Base-by-base conservation (phyloP, 768 basidiomycete genomes). In the Leccinum incarnatum region DNA sequence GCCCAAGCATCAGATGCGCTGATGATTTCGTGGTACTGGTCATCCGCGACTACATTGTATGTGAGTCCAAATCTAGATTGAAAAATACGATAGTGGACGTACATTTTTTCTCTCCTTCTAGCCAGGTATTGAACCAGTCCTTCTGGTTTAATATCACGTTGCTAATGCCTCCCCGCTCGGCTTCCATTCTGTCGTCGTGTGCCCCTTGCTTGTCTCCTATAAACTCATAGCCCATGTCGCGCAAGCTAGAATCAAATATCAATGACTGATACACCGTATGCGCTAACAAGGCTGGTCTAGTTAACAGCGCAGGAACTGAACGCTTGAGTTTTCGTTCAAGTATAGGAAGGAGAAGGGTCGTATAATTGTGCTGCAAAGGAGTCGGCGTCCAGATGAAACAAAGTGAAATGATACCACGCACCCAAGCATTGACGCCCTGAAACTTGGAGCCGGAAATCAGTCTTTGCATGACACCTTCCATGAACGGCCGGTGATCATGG, bases 181-280 rank as follows among this genome's bases (percentile, higher is more conserved):
- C 55, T 25, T 67, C 67, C 32, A 60, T 65, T 15, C 51, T 67
- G n/a, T 67, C 67, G 5, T 62, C 57, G 4, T 10, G 49, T 9
- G 32, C 30, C 54, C 32, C 64, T 56, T 53, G 55, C 53, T 54
- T 74, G 69, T 60, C 64, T 8, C 61, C 66, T 17, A 70, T 70
- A 12, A 89, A 73, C 29, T 74, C 75, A 67, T 93, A 97, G 0
- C 89, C 91, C 69, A 86, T 84, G 62, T 90, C 89, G 17, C 78
- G 74, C 37, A 98, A 68, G 21, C 86, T 79, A 27, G 87, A 83
- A 72, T 99, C 97, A 63, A 98, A 99, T 0, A 86, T 73, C 4
- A 98, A 77, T 0, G 95, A 84, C 71, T 98, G 93, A 70, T 96
- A 96, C 51, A 98, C 89, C 1, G 95, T 98, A 68, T 99, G 96